phyloP scores from a whole-genome alignment of 1,284 basidiomycete genomes.

The Ceratobasidium sp. region DNA sequence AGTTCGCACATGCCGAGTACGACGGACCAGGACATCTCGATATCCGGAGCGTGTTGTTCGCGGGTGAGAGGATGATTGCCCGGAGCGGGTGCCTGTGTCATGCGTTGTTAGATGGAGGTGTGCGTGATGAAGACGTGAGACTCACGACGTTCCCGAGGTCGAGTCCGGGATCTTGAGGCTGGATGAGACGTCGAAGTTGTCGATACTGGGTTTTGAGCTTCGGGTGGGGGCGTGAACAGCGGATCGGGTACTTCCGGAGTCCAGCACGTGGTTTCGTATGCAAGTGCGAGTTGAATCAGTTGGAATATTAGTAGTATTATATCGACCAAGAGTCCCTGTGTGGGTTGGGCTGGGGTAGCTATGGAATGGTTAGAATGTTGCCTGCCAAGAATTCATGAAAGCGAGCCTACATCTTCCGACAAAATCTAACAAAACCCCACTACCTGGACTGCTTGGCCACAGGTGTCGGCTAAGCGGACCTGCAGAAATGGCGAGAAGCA shows the following conservation, averaged over 20 bases:
- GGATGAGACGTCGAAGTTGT: neutral
- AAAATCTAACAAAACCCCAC: constrained; percentile 45
- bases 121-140: neutral
- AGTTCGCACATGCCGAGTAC: constrained; percentile 29
- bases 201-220: neutral
- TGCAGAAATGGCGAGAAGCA: constrained; percentile 3
- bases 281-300: constrained; percentile 35
- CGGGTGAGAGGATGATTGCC: neutral
- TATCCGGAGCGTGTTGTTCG: constrained; percentile 34
- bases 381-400: no score
- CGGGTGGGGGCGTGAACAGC: constrained; percentile 24
- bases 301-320: constrained; percentile 29
- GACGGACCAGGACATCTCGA: constrained; percentile 22
- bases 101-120: neutral
- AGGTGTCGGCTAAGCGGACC: constrained; percentile 19
- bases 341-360: constrained; percentile 9
- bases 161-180: neutral
- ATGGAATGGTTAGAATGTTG: neutral
- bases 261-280: constrained; percentile 44
- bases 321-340: constrained; percentile 25
- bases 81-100: constrained; percentile 3
- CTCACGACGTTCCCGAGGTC: constrained; percentile 32
- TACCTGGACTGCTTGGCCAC: constrained; percentile 1
- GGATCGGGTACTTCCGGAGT: constrained; percentile 41
- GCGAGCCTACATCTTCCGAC: constrained; percentile 30